Conservation (phyloP, 2,329 filamentous ascomycete species). For the Ceratocystis cubensis region DNA sequence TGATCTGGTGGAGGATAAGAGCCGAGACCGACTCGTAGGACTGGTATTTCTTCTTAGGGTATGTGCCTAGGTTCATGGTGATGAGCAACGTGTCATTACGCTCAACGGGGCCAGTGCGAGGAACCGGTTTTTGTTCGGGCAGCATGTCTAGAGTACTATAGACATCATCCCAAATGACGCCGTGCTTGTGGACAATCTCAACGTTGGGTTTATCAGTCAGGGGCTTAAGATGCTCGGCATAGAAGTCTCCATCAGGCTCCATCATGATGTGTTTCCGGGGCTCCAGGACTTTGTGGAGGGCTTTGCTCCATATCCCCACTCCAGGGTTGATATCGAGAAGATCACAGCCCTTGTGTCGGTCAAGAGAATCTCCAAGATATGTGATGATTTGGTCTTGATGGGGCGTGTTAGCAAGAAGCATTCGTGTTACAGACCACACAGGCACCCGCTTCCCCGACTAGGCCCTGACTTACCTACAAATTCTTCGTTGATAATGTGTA, state of each 20-base stretch:
- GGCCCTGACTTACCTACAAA: conserved; percentile 36
- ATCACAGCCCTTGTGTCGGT: conserved; percentile 63
- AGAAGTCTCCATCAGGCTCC: conserved; percentile 53
- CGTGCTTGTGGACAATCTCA: conserved; percentile 42
- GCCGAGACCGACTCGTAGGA: conserved; percentile 44
- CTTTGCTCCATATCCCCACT: conserved; percentile 62
- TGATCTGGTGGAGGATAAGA: conserved; percentile 50
- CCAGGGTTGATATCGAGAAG: conserved; percentile 81
- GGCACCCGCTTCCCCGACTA: neutral
- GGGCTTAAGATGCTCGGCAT: conserved; percentile 47
- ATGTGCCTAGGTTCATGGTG: conserved; percentile 51
- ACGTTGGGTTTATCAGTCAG: conserved; percentile 40
- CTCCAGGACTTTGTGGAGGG: conserved; percentile 59
- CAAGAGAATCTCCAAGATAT: conserved; percentile 56
- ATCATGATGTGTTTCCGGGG: conserved; percentile 75
- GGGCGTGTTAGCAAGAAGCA: neutral
- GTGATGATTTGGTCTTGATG: conserved; percentile 52
- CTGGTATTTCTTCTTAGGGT: conserved; percentile 38
- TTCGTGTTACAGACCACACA: neutral
- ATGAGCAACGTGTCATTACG: conserved; percentile 65
- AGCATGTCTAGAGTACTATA: conserved; percentile 39
- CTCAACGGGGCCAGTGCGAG: conserved; percentile 32
- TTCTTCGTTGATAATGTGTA: conserved; percentile 41
- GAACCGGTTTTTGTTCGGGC: conserved; percentile 39
- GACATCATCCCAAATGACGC: conserved; percentile 50